Base-by-base conservation (phyloP, 805 yeast genomes). In the Kluyveromyces siamensis region DNA sequence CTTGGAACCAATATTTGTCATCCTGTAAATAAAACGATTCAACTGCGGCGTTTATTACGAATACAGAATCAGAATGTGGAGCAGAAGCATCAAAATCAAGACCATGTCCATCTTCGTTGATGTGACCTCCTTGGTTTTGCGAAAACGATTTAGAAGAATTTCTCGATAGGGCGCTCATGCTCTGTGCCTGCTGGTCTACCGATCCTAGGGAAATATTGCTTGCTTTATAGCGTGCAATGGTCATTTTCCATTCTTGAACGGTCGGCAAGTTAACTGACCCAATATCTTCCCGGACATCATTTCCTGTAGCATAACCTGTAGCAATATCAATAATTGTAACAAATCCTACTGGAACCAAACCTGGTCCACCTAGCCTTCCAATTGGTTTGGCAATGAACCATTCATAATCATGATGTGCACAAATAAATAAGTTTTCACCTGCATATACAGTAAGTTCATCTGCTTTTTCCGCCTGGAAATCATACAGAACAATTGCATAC, bases 381-480 rank as follows among this genome's bases (percentile, higher is more conserved):
- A 93, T 86, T 13, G 96, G 96, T 65, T 93, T 93, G 6, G 97
- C 98, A 51, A 93, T 93, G 58, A 89, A 90, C 99, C 99, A 93
- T 69, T 95, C 99, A 55, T 74, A 85, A 48, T 88, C 89, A 62
- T 91, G 95, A 67, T 91, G 97, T 2, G 99, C 99, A 68, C 96
- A 91, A 11, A 95, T 80, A 30, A 90, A 86, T 52, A 93, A 76
- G 58, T 86, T 84, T 59, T 93, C 99, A 37, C 97, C 97, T 1
- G 86, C 86, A 27, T 67, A 61, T 2, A 91, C 87, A 53, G 84
- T 83, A 54, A 93, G 74, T 67, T 93, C 99, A 69, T 95, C 99
- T 8, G 79, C 64, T 50, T 74, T 70, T 57, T 73, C 76, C 6
- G 98, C 97, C 52, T 72, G 75, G 67, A 93, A 93, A 58, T 87